Base-by-base conservation (phyloP, 257 asterid species). In the Ophiorrhiza pumila region DNA sequence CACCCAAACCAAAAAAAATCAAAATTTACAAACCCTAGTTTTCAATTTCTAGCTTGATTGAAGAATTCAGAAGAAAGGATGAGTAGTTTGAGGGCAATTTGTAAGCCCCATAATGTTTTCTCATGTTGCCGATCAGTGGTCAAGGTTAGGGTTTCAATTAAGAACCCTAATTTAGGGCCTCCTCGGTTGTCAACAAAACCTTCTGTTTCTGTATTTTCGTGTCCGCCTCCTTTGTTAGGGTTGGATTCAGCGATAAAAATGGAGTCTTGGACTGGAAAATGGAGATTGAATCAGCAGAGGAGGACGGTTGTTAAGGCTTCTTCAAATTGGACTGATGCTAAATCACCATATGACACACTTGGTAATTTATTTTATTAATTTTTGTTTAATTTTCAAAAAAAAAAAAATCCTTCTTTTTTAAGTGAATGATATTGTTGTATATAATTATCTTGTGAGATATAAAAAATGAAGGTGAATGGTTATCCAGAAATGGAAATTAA, bases 321-420 rank as follows among this genome's bases (percentile, higher is more conserved):
- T 76, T 84, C 91, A 35, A 86, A 90, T 81, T 94, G 99, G 98
- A 81, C 91, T 0, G 89, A 83, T 47, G 74, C 90, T 65, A 94
- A 86, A 72, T 91, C 98, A 60, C 98, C 98, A 0, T 91, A 94
- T 49, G 90, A 94, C 82, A 90, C 94, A 65, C 88, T 91, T 1
- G 96, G 97, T 94, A 80, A 52, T 4, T 68, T 6, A 42, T 71
- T 0, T 11, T 6, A 34, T 22, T 18, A 37, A 35, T 62, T 62
- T 46, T 18, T 37, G 4, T 68, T 22, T 18, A 64, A 45, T 27
- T 39, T 55, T 65, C 50, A 12, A 42, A 27, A n/a, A n/a, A n/a
- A n/a, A n/a, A n/a, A n/a, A n/a, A 65, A n/a, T 12, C 4, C 22
- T 27, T 53, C 53, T 10, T 35, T 46, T 46, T 62, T 34, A 61